Evolutionary conservation across 1,139 yeast species (phyloP).

Genomic region (Sugiyamaella castrensis): DNA sequence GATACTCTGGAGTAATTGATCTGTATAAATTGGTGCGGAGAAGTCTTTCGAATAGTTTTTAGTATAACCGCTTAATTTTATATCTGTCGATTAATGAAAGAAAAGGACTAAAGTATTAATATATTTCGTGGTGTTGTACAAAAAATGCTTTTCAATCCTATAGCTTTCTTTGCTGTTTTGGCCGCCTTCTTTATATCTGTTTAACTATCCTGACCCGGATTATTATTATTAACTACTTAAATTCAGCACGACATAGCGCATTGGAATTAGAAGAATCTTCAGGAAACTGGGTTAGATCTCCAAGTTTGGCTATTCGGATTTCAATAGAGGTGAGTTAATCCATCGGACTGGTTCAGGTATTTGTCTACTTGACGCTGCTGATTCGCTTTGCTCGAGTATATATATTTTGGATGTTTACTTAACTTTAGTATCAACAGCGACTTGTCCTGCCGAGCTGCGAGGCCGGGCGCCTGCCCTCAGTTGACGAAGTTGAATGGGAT

Average conservation of each 20-base stretch:
- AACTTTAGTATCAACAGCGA: no score
- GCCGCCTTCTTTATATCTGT: no score
- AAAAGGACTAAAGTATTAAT: no score
- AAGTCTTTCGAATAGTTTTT: no score
- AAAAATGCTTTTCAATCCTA: conserved; percentile 8
- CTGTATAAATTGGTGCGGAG: no score
- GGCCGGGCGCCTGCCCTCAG: neutral
- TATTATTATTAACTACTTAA: neutral
- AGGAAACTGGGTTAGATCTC: conserved; percentile 46
- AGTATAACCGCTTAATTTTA: no score
- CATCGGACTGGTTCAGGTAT: no score
- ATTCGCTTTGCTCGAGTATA: no score
- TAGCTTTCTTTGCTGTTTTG: conserved; percentile 8
- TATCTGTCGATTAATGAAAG: no score
- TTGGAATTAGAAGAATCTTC: conserved; percentile 52
- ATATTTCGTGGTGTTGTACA: neutral
- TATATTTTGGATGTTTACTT: neutral
- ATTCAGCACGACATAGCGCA: conserved; percentile 48
- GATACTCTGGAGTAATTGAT: no score
- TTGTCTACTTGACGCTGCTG: no score
- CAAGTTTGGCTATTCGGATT: conserved; percentile 46
- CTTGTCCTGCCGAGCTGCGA: neutral
- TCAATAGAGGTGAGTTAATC: conserved; percentile 46
- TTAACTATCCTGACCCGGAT: no score
- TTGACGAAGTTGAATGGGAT: neutral